phyloP scores from a whole-genome alignment of 805 yeast genomes.

The Wickerhamomyces sydowiorum region DNA sequence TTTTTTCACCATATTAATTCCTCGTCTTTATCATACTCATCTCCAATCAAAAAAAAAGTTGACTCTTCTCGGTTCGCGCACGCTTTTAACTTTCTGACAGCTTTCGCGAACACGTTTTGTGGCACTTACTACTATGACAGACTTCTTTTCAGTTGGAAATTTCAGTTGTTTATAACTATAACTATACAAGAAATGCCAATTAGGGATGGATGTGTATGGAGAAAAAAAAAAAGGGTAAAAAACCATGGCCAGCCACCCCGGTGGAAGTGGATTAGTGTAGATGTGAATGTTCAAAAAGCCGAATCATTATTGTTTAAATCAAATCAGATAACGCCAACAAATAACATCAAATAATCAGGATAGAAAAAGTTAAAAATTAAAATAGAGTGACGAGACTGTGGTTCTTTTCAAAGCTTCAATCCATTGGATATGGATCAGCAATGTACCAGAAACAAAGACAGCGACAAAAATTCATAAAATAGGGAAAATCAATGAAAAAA shows the following conservation, averaged over 20 bases:
- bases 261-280: background rate
- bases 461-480: background rate
- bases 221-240: background rate
- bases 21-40: background rate
- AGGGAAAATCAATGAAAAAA: background rate
- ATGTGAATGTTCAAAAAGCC: background rate
- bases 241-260: background rate
- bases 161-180: too few relatives aligned
- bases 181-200: background rate
- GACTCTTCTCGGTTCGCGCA: background rate
- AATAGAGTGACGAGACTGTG: background rate
- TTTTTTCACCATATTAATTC: too few relatives aligned
- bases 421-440: background rate
- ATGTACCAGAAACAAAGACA: background rate
- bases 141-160: too few relatives aligned
- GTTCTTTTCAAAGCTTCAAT: background rate
- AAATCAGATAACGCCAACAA: background rate
- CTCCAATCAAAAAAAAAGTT: background rate
- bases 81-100: background rate
- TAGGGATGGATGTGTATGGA: background rate
- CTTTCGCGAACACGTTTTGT: background rate
- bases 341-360: background rate
- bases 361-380: background rate
- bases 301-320: background rate
- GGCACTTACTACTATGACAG: too few relatives aligned